phyloP scores from a whole-genome alignment of 2,329 filamentous ascomycete genomes.

The Trichoderma harzianum region DNA sequence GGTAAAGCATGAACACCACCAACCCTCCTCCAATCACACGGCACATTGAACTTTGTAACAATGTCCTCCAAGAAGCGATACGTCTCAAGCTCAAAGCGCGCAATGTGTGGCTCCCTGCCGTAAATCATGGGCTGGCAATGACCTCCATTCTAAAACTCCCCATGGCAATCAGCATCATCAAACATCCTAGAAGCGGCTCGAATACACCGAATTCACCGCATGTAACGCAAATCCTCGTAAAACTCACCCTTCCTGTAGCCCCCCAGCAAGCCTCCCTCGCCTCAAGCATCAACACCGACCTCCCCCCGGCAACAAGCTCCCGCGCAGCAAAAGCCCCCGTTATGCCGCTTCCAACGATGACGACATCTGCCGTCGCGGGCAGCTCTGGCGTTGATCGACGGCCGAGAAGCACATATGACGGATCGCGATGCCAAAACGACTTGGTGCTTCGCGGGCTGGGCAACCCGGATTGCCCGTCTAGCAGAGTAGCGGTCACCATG shows the following conservation, averaged over 20 bases:
- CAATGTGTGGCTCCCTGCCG: slow-evolving; percentile 55
- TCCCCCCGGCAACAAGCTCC: slow-evolving; percentile 52
- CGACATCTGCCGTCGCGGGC: slow-evolving; percentile 61
- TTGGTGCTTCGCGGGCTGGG: slow-evolving; percentile 58
- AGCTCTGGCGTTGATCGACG: slow-evolving; percentile 64
- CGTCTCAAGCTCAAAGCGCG: slow-evolving; percentile 69
- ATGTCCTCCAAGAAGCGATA: slow-evolving; percentile 58
- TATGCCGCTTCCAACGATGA: slow-evolving; percentile 73
- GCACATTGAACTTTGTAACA: slow-evolving; percentile 54
- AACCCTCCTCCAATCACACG: slow-evolving; percentile 66
- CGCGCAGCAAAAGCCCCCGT: slow-evolving; percentile 70
- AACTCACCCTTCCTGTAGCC: slow-evolving; percentile 72
- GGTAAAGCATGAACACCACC: slow-evolving; percentile 64
- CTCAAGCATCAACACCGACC: slow-evolving; percentile 68
- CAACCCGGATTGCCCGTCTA: slow-evolving; percentile 47
- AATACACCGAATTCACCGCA: neutral
- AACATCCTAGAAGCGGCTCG: neutral
- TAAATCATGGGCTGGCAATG: slow-evolving; percentile 75
- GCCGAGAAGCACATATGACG: slow-evolving; percentile 60
- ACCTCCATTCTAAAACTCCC: slow-evolving; percentile 55
- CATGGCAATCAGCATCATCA: neutral
- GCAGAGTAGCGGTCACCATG: slow-evolving; percentile 33
- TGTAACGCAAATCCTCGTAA: no score
- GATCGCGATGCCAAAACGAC: slow-evolving; percentile 73
- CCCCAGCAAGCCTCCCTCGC: slow-evolving; percentile 78